Conservation (phyloP, 768 basidiomycete species). For the Tubosaeta sp. region DNA sequence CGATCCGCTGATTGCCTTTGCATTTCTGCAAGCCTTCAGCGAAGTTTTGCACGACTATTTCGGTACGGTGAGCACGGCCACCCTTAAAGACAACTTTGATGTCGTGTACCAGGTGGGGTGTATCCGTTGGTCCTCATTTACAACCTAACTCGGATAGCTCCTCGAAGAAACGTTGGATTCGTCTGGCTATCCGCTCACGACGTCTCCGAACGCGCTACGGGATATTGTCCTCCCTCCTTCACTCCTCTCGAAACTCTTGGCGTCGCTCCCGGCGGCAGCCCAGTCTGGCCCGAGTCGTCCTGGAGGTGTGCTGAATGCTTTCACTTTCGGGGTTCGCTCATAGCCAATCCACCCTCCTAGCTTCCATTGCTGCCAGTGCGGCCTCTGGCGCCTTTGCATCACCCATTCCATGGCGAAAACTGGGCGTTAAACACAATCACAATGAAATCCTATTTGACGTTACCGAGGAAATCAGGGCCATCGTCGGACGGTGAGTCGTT, state of each 20-base stretch:
- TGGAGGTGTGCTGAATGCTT: slow-evolving; percentile 21
- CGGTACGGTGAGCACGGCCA: slow-evolving; percentile 74
- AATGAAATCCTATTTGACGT: slow-evolving; percentile 96
- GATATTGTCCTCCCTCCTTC: slow-evolving; percentile 94
- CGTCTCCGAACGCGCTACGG: slow-evolving; percentile 81
- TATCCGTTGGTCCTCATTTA: background rate
- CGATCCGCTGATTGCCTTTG: slow-evolving; percentile 86
- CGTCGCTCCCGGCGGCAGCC: slow-evolving; percentile 27
- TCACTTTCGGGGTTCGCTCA: background rate
- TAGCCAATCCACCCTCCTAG: slow-evolving; percentile 4
- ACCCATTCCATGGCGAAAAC: slow-evolving; percentile 90
- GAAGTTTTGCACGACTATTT: slow-evolving; percentile 85
- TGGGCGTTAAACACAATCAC: slow-evolving; percentile 74
- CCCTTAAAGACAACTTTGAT: slow-evolving; percentile 89
- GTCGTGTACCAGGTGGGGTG: slow-evolving; percentile 82
- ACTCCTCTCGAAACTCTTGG: slow-evolving; percentile 68
- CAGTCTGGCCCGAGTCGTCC: slow-evolving; percentile 25
- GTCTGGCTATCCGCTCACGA: slow-evolving; percentile 88
- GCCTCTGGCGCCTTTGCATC: slow-evolving; percentile 65
- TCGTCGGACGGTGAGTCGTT: slow-evolving; percentile 26
- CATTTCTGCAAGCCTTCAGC: slow-evolving; percentile 82
- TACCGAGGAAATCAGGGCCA: slow-evolving; percentile 68
- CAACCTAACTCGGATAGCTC: slow-evolving; percentile 45
- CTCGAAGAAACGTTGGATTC: slow-evolving; percentile 95
- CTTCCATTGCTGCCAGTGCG: slow-evolving; percentile 33